phyloP scores from a whole-genome alignment of 2,329 filamentous ascomycete genomes.

The Aurifilum marmelostoma region DNA sequence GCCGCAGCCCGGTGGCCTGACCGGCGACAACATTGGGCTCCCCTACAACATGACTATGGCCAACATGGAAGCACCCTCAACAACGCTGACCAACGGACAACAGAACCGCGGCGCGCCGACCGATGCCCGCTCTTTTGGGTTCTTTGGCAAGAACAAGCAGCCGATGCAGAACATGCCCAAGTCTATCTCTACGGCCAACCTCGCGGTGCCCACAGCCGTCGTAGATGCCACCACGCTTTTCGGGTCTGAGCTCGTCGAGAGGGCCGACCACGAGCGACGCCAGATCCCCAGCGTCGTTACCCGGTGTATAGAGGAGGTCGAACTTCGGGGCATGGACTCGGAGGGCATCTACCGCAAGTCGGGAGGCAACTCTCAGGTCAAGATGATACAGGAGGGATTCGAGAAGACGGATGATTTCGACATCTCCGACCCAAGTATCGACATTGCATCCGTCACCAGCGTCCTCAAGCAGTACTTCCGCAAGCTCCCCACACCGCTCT shows the following conservation, averaged over 20 bases:
- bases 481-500: conserved; percentile 83
- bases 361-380: conserved; percentile 88
- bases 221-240: conserved; percentile 70
- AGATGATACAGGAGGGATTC: conserved; percentile 88
- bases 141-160: conserved; percentile 63
- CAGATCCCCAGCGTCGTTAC: conserved; percentile 90
- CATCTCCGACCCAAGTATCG: conserved; percentile 89
- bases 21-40: conserved; percentile 67
- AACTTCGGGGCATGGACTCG: conserved; percentile 92
- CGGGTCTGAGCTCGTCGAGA: conserved; percentile 83
- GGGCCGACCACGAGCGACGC: conserved; percentile 85
- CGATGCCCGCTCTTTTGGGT: conserved; percentile 66
- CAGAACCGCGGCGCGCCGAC: conserved; percentile 36
- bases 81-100: conserved; percentile 31
- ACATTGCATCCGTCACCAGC: conserved; percentile 95
- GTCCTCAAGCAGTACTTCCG: conserved; percentile 98
- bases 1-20: conserved; percentile 54
- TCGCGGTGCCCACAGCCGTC: conserved; percentile 40
- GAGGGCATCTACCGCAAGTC: conserved; percentile 99
- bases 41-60: conserved; percentile 71
- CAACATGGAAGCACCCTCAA: conserved; percentile 53
- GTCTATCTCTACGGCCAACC: conserved; percentile 49
- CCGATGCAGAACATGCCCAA: conserved; percentile 50
- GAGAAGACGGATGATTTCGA: conserved; percentile 85
- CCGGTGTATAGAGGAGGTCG: conserved; percentile 95